These are phyloP conservation scores for Cornus florida DNA, from an alignment of 148 eudicot species.

Conservation along the genomic window DNA sequence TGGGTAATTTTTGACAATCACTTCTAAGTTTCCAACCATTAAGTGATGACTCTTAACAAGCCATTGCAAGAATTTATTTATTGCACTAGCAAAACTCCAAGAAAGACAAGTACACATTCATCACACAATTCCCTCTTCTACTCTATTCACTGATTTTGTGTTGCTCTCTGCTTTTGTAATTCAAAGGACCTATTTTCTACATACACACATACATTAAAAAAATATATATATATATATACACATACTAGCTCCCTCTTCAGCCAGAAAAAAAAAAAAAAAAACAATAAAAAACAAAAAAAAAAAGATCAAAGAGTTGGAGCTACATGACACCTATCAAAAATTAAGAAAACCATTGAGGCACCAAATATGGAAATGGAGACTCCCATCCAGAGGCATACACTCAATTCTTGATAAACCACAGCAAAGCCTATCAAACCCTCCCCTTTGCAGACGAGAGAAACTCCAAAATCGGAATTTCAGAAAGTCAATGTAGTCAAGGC, in stretches of 20 bases:
- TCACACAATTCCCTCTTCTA: background rate
- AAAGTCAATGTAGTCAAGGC: slow-evolving; percentile 28
- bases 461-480: slow-evolving; percentile 20
- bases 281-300: no score
- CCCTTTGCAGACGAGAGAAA: slow-evolving; percentile 17
- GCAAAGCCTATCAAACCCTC: slow-evolving; percentile 28
- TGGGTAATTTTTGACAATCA: background rate
- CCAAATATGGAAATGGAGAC: slow-evolving; percentile 75
- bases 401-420: slow-evolving; percentile 35
- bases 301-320: slow-evolving; percentile 67
- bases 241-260: slow-evolving; percentile 5
- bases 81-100: no score
- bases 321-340: slow-evolving; percentile 70
- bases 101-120: no score
- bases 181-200: background rate
- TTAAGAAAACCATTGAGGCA: slow-evolving; percentile 76
- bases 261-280: slow-evolving; percentile 63
- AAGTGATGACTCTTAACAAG: background rate
- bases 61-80: no score
- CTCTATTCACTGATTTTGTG: background rate
- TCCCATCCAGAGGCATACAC: slow-evolving; percentile 46
- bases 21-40: background rate
- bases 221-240: background rate
- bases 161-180: background rate
- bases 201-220: background rate